Evolutionary conservation across 75 land plant genomes (phyloP), one percentile per base, ranked within the genome.

Genomic region (Selaginella moellendorffii): DNA sequence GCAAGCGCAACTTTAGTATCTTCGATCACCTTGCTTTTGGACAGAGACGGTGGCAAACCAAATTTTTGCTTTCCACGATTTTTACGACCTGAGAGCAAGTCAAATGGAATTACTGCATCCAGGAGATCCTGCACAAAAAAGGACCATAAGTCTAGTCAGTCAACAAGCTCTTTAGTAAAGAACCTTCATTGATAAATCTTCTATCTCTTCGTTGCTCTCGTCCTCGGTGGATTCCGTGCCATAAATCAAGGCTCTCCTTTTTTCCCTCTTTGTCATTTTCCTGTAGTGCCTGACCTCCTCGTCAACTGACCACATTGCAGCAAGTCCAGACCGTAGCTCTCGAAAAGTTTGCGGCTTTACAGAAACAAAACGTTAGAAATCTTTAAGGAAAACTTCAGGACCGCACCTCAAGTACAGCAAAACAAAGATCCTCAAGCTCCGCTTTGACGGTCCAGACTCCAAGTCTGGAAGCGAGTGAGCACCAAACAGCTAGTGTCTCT

Each of bases 371-470:
- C n/a, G n/a, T n/a, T n/a, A n/a, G n/a, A n/a, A n/a, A n/a, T n/a
- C n/a, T n/a, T n/a, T n/a, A n/a, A n/a, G n/a, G n/a, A n/a, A n/a
- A n/a, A n/a, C n/a, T n/a, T n/a, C n/a, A n/a, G n/a, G n/a, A n/a
- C n/a, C n/a, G n/a, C 1, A 91, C 97, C 74, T 84, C 85, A 56
- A 91, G 78, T 59, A 91, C 93, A 54, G 97, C 97, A 81, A 91
- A 91, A 70, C 93, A 91, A 17, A 91, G 78, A 71, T 91, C 97
- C 76, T 91, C 97, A 36, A 91, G 71, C 69, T 91, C 97, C 52
- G 97, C 80, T 79, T 91, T 87, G 28, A 91, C 62, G 26, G 97
- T 91, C 97, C 97, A 91, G 22, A 84, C 76, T 25, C 97, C 97
- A 71, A 91, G 68, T 72, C 87, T 78, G 42, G 97, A 91, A 51